Base-by-base conservation (phyloP, 169 alveolate species). In the Plasmodium blacklocki region DNA sequence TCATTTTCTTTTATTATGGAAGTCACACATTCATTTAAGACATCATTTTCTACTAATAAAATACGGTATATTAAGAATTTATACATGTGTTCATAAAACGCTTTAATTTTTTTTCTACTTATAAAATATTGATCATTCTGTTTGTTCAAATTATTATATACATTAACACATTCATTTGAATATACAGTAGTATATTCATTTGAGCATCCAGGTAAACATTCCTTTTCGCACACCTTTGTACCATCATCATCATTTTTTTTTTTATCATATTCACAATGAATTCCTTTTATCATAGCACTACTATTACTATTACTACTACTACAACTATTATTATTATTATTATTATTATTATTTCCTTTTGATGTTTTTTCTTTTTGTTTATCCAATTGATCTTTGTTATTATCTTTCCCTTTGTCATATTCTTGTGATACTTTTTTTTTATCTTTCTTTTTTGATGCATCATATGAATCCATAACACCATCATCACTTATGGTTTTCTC, bases 21-120 rank as follows among this genome's bases (percentile, higher is more conserved):
- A 66, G 26, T 66, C 3, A 78, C n/a, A 14, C 71, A 78, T 3
- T 64, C 67, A n/a, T 43, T 59, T 32, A 78, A 15, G 3, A 52
- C 29, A 8, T 78, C 76, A 6, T 39, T 23, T 14, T 78, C 89
- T 5, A 21, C 89, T 50, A 64, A 15, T 19, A 78, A 18, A 29
- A 71, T 78, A 64, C 76, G 11, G 11, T 78, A 50, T 6, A 19
- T 66, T n/a, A 78, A 9, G 26, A 59, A 78, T 70, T 78, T 78
- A 47, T 49, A 78, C n/a, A 78, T 21, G 9, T 78, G 89, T n/a
- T 78, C 89, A 52, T 78, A 78, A 52, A 78, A 67, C 0, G 78
- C 50, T 52, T 78, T 66, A 1, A 78, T 66, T 78, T 59, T 78
- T 26, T 78, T 78, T 6, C 73, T 19, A 23, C 29, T 59, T 23